Conservation (phyloP, 2,329 filamentous ascomycete species). For the Ceratocystis variospora region DNA sequence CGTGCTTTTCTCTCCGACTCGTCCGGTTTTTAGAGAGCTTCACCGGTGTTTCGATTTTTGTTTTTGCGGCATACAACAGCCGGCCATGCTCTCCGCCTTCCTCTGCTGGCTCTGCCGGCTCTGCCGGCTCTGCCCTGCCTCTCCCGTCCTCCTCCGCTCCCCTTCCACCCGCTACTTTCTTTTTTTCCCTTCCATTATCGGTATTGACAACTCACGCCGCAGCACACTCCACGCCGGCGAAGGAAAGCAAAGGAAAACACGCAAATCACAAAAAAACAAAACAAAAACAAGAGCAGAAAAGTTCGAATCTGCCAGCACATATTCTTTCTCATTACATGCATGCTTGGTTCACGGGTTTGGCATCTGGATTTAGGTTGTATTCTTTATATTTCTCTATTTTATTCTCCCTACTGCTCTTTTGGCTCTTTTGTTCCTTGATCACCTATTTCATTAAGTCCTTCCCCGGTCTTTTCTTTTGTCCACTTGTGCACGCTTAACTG, state of each 20-base stretch:
- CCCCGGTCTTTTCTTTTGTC: conserved; percentile 1
- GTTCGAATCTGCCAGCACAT: background rate
- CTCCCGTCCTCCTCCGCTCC: too few species aligned
- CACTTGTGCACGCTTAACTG: background rate
- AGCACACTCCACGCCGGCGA: background rate
- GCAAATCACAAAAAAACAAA: background rate
- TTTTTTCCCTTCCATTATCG: background rate
- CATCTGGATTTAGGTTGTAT: background rate
- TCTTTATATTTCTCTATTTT: background rate
- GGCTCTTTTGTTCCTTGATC: background rate
- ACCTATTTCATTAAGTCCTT: background rate
- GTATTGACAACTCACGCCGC: background rate
- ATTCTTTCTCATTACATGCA: conserved; percentile 2
- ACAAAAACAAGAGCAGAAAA: conserved; percentile 3
- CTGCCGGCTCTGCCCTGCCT: too few species aligned
- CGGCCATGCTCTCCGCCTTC: too few species aligned
- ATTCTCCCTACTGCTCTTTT: background rate
- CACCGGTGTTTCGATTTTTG: too few species aligned
- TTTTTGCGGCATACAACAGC: too few species aligned
- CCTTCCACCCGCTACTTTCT: background rate
- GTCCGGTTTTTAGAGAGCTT: too few species aligned
- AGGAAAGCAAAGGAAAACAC: background rate
- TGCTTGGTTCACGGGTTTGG: conserved; percentile 4
- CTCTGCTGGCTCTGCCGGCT: too few species aligned
- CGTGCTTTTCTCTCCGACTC: too few species aligned